Evolutionary conservation across 345 rosid genomes (phyloP).

Genomic region (Sonneratia caseolaris): DNA sequence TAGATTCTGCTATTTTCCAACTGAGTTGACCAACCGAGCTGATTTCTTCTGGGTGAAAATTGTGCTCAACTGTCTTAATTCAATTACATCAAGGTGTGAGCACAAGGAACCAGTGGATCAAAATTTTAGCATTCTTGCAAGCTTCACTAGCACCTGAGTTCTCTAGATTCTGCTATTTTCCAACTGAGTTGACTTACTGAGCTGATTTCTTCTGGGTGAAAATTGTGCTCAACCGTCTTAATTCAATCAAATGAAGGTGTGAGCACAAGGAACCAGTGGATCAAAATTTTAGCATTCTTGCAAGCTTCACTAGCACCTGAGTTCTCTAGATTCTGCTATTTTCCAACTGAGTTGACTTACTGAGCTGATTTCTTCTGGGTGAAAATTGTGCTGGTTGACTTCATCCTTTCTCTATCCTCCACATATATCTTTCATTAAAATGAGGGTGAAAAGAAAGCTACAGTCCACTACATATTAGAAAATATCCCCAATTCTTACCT

Average conservation of each 20-base stretch:
- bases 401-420: neutral
- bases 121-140: neutral
- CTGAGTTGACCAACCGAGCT: neutral
- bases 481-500: conserved; percentile 35
- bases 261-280: neutral
- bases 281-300: neutral
- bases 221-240: neutral
- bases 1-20: neutral
- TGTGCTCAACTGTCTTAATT: neutral
- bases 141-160: neutral
- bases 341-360: neutral
- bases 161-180: neutral
- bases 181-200: neutral
- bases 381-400: neutral
- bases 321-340: neutral
- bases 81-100: neutral
- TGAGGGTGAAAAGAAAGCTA: neutral
- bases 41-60: neutral
- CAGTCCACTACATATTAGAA: neutral
- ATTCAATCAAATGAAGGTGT: neutral
- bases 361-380: neutral
- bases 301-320: neutral
- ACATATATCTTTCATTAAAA: neutral
- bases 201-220: neutral
- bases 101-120: neutral